These are phyloP conservation scores for Osmozyma mogii DNA, from an alignment of 805 yeast genomes.

Conservation along the genomic window DNA sequence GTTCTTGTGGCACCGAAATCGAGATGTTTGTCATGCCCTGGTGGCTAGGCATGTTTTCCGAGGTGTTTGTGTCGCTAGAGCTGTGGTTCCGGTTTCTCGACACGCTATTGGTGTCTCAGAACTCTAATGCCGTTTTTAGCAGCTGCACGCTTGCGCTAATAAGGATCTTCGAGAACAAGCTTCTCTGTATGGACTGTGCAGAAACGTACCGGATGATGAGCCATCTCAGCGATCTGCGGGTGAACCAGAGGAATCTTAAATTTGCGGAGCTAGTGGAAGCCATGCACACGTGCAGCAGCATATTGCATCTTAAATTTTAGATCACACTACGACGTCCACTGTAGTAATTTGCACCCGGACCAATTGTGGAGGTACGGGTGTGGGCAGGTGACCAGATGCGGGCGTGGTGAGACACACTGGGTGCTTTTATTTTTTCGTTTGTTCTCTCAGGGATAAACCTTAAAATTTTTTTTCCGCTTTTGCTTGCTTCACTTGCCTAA, in stretches of 20 bases:
- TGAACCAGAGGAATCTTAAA: slow-evolving; percentile 12
- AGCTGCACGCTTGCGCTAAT: slow-evolving; percentile 28
- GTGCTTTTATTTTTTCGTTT: no score
- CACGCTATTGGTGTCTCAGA: slow-evolving; percentile 24
- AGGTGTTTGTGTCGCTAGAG: slow-evolving; percentile 40
- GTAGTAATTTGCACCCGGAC: no score
- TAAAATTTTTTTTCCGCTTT: no score
- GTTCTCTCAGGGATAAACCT: no score
- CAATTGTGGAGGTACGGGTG: no score
- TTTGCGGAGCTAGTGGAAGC: slow-evolving; percentile 14
- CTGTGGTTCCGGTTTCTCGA: slow-evolving; percentile 48
- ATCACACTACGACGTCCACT: no score
- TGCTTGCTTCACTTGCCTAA: no score
- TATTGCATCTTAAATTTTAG: no score
- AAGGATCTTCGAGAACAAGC: slow-evolving; percentile 24
- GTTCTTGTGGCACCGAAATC: slow-evolving; percentile 33
- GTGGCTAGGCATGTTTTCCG: slow-evolving; percentile 50
- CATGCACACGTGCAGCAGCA: no score
- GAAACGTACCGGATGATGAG: slow-evolving; percentile 29
- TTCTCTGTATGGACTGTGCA: slow-evolving; percentile 17
- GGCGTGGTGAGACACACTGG: no score
- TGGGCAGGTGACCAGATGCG: no score
- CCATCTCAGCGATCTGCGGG: slow-evolving; percentile 16
- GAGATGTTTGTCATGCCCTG: slow-evolving; percentile 47
- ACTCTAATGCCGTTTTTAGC: slow-evolving; percentile 30